Evolutionary conservation across 2,329 filamentous ascomycete genomes (phyloP).

Genomic region (Neopestalotiopsis sp.): DNA sequence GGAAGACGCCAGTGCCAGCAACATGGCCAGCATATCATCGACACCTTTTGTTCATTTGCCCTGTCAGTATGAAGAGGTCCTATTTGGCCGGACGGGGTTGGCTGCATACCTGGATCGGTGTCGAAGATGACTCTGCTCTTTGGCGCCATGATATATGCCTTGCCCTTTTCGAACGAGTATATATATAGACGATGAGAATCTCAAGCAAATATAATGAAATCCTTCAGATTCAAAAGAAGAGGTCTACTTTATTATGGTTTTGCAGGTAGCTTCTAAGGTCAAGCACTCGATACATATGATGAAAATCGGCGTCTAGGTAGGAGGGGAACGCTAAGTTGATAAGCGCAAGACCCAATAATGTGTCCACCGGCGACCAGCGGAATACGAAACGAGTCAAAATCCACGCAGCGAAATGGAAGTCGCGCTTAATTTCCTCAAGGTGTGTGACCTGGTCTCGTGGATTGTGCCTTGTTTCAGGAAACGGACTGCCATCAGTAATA

Average conservation of each 20-base stretch:
- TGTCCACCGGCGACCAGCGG: slow-evolving; percentile 30
- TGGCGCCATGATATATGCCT: slow-evolving; percentile 58
- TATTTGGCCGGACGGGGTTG: slow-evolving; percentile 10
- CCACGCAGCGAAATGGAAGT: neutral
- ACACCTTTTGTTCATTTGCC: slow-evolving; percentile 67
- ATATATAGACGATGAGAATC: neutral
- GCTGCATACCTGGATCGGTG: slow-evolving; percentile 77
- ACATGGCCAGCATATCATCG: slow-evolving; percentile 88
- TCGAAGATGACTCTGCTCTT: slow-evolving; percentile 89
- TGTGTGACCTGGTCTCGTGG: neutral
- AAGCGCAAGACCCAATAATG: slow-evolving; percentile 14
- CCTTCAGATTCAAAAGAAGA: too few relatives aligned
- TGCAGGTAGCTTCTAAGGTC: neutral
- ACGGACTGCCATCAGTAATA: neutral
- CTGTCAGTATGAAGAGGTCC: slow-evolving; percentile 9
- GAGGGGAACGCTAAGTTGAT: slow-evolving; percentile 10
- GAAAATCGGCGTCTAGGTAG: neutral
- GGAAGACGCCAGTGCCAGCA: slow-evolving; percentile 82
- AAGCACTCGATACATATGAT: neutral
- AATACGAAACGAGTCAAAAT: slow-evolving; percentile 20
- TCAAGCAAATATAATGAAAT: too few relatives aligned
- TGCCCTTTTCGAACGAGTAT: slow-evolving; percentile 22
- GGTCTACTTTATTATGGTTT: neutral
- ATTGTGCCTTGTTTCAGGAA: neutral
- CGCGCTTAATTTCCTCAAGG: neutral